Percentiles rank a stretch among this genome's conserved stretches.
phyloP scores from a whole-genome alignment of 495 filamentous ascomycete genomes.

The Penicillium malachiteum region DNA sequence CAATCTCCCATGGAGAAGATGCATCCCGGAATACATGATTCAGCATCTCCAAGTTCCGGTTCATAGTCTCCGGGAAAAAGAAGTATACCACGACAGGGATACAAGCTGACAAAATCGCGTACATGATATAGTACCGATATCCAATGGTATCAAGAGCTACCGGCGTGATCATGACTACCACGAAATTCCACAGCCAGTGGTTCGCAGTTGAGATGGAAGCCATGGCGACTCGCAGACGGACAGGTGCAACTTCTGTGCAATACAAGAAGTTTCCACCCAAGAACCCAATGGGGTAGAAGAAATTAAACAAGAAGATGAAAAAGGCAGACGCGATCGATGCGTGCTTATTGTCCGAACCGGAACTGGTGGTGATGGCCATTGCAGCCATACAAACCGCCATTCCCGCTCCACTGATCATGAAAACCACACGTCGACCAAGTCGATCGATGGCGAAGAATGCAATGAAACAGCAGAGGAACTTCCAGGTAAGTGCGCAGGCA shows the following conservation, averaged over 20 bases:
- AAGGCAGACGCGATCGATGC: conserved; percentile 37
- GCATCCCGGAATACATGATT: conserved; percentile 65
- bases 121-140: conserved; percentile 40
- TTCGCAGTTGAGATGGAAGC: conserved; percentile 41
- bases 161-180: conserved; percentile 59
- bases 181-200: conserved; percentile 56
- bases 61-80: conserved; percentile 68
- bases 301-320: conserved; percentile 61
- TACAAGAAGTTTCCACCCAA: conserved; percentile 59
- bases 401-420: conserved; percentile 47
- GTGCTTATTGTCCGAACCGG: conserved; percentile 30
- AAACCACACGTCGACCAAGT: conserved; percentile 45
- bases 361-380: conserved; percentile 40
- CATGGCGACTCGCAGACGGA: conserved; percentile 54
- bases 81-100: conserved; percentile 54
- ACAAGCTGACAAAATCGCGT: conserved; percentile 32
- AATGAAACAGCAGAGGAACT: conserved; percentile 35
- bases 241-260: conserved; percentile 55
- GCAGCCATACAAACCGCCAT: conserved; percentile 40
- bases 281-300: conserved; percentile 60
- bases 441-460: conserved; percentile 51
- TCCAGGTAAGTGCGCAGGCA: conserved; percentile 42
- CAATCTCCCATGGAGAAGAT: conserved; percentile 30
- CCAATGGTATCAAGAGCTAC: conserved; percentile 37
- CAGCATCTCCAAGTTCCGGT: conserved; percentile 64